Percentiles rank a stretch among this genome's conserved stretches.
These are phyloP conservation scores for Aquilaria sinensis DNA, from an alignment of 345 rosid species.

Conservation along the genomic window DNA sequence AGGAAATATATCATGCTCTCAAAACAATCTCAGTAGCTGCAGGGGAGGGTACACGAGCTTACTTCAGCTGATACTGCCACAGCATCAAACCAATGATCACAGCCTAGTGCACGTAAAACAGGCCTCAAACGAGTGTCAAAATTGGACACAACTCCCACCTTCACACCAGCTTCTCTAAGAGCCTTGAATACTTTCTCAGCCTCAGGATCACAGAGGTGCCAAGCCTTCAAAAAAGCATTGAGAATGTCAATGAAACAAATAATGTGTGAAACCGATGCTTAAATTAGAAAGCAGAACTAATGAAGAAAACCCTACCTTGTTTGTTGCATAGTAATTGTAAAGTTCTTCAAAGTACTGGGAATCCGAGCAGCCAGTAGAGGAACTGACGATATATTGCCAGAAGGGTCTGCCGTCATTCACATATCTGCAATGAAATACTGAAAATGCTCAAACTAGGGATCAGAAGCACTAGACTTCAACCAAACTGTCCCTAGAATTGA, in stretches of 20 bases:
- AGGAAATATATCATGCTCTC: no score
- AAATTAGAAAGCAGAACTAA: neutral
- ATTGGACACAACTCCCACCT: conserved; percentile 88
- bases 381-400: conserved; percentile 89
- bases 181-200: conserved; percentile 84
- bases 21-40: no score
- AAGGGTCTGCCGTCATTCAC: conserved; percentile 93
- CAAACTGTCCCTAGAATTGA: neutral
- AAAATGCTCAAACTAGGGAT: conserved; percentile 3
- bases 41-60: conserved; percentile 16
- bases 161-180: conserved; percentile 70
- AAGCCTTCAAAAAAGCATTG: conserved; percentile 48
- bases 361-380: conserved; percentile 90
- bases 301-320: conserved; percentile 42
- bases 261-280: neutral
- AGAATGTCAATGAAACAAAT: neutral
- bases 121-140: conserved; percentile 94
- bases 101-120: conserved; percentile 67
- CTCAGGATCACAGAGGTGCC: conserved; percentile 94
- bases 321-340: conserved; percentile 74
- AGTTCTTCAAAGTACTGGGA: conserved; percentile 89
- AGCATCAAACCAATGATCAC: conserved; percentile 96
- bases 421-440: conserved; percentile 43
- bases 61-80: conserved; percentile 98
- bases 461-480: neutral